Percentiles rank a stretch among this genome's conserved stretches.
Conservation (phyloP, 2,329 filamentous ascomycete genomes). For the Colletotrichum sp. region DNA sequence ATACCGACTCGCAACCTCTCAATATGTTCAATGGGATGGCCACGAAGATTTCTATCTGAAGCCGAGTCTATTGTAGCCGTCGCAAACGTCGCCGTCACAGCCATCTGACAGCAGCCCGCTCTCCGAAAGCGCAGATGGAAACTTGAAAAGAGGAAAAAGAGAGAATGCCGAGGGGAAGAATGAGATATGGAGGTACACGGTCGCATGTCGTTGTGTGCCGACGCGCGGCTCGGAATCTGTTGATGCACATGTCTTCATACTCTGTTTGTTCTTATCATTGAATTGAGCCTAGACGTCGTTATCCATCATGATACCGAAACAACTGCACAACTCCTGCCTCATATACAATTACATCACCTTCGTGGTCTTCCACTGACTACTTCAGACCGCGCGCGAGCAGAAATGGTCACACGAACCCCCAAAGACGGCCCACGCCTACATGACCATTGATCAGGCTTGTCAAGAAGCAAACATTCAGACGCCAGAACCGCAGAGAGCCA, state of each 20-base stretch:
- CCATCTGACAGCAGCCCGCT: too few species aligned
- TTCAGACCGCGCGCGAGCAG: background rate
- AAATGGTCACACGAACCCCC: background rate
- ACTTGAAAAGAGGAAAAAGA: too few species aligned
- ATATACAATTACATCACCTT: background rate
- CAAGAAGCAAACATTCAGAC: background rate
- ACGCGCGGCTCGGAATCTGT: too few species aligned
- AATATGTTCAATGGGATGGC: too few species aligned
- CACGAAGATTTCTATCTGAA: too few species aligned
- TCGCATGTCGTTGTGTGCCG: too few species aligned
- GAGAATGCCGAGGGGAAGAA: too few species aligned
- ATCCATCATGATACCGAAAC: background rate
- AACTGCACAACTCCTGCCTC: background rate
- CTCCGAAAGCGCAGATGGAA: too few species aligned
- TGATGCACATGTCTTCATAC: background rate
- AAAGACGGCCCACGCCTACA: background rate
- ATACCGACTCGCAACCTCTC: too few species aligned
- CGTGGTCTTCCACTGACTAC: background rate
- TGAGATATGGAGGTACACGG: too few species aligned
- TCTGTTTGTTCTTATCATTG: background rate
- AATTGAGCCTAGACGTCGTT: background rate
- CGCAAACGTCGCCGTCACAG: too few species aligned
- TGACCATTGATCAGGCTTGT: background rate
- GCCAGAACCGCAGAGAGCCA: background rate
- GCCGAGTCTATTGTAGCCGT: too few species aligned